A percentile compares a stretch with the other conserved stretches of the same genome.
Evolutionary conservation across 2,329 filamentous ascomycete species (phyloP).

Genomic region (Diaporthe sp.): DNA sequence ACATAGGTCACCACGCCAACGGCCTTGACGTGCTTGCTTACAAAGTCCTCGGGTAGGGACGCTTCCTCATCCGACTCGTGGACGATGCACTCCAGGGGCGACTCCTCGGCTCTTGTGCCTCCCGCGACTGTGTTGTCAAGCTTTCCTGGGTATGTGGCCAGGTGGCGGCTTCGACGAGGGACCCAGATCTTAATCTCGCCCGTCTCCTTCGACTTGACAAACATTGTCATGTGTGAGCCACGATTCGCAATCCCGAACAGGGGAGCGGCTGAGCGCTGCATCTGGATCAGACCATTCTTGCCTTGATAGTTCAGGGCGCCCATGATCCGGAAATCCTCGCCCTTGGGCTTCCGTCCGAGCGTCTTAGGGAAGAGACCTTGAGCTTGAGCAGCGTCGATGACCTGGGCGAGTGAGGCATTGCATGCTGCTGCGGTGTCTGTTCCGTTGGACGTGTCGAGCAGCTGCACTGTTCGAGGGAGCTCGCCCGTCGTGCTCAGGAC

Average conservation of each 20-base stretch:
- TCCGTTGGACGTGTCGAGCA: conserved; percentile 48
- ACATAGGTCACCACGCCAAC: conserved; percentile 77
- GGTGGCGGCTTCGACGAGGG: conserved; percentile 71
- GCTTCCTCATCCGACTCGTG: conserved; percentile 81
- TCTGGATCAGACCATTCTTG: conserved; percentile 41
- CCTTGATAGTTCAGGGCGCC: conserved; percentile 43
- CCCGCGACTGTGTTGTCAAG: conserved; percentile 83
- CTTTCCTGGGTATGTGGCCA: conserved; percentile 78
- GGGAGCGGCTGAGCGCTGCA: conserved; percentile 62
- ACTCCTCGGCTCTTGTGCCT: conserved; percentile 74
- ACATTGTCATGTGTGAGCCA: conserved; percentile 74
- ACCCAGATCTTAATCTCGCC: conserved; percentile 74
- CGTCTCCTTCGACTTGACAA: conserved; percentile 58
- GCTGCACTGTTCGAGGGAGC: conserved; percentile 49
- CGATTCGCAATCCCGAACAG: conserved; percentile 75
- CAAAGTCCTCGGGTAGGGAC: conserved; percentile 71
- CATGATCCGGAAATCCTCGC: conserved; percentile 53
- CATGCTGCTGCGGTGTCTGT: conserved; percentile 47
- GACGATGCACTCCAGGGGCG: conserved; percentile 74
- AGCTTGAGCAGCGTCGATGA: conserved; percentile 55
- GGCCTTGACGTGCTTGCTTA: conserved; percentile 64
- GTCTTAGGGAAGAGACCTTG: conserved; percentile 54
- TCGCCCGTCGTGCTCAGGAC: conserved; percentile 47
- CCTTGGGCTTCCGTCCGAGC: conserved; percentile 46
- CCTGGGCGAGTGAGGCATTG: conserved; percentile 55